phyloP scores from a whole-genome alignment of 2,329 filamentous ascomycete genomes.

The Botryotinia calthae region DNA sequence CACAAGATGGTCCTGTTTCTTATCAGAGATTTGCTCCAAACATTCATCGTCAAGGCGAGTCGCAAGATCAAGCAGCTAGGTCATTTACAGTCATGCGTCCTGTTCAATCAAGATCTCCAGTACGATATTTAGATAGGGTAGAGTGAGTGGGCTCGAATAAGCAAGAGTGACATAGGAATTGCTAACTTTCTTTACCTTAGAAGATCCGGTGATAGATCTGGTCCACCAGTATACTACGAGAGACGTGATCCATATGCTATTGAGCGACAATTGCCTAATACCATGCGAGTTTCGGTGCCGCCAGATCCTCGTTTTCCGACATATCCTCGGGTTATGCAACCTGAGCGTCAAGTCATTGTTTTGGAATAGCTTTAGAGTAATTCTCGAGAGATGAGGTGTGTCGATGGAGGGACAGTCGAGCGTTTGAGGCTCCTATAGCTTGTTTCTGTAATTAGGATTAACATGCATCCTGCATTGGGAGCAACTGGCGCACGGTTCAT shows the following conservation, averaged over 20 bases:
- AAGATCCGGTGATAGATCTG: slow-evolving; percentile 21
- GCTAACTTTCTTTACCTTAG: slow-evolving; percentile 28
- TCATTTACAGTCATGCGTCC: slow-evolving; percentile 24
- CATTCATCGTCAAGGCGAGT: slow-evolving; percentile 23
- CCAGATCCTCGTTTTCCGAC: slow-evolving; percentile 15
- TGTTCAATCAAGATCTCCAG: slow-evolving; percentile 32
- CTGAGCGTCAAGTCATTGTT: slow-evolving; percentile 29
- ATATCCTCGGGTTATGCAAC: slow-evolving; percentile 22
- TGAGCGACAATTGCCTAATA: neutral
- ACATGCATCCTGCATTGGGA: neutral
- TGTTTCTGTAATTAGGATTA: neutral
- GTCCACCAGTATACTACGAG: slow-evolving; percentile 23
- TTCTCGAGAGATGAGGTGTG: neutral
- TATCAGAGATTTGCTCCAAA: slow-evolving; percentile 29
- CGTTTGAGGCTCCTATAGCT: neutral
- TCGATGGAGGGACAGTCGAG: neutral
- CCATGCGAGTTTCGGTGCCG: slow-evolving; percentile 17
- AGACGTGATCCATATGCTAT: slow-evolving; percentile 10
- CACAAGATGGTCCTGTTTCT: slow-evolving; percentile 29
- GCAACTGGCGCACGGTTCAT: neutral
- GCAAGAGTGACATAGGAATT: slow-evolving; percentile 3
- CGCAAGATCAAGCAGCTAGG: slow-evolving; percentile 25
- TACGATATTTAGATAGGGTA: slow-evolving; percentile 31
- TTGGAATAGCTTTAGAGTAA: slow-evolving; percentile 28
- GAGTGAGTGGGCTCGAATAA: slow-evolving; percentile 30